These are phyloP conservation scores for Puccinia brachypodii DNA, from an alignment of 1,284 basidiomycete genomes.

Conservation along the genomic window DNA sequence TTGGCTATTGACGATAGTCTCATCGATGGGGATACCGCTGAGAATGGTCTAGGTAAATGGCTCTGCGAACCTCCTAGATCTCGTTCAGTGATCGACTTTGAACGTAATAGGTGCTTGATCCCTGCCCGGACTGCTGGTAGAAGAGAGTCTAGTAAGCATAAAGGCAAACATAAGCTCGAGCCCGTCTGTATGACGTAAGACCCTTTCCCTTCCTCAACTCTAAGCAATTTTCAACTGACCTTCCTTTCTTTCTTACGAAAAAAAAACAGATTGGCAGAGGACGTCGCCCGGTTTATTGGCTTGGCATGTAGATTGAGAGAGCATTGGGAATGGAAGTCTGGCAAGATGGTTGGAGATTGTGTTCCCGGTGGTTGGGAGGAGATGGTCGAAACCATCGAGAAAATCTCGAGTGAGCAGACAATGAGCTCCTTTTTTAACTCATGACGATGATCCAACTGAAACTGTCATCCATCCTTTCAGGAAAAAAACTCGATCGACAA, in stretches of 20 bases:
- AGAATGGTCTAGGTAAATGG: slow-evolving; percentile 41
- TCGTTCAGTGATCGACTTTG: slow-evolving; percentile 13
- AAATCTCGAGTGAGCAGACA: neutral
- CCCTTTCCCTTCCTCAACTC: neutral
- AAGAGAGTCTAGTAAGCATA: neutral
- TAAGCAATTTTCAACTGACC: too few species aligned
- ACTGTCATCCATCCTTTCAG: neutral
- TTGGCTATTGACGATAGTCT: slow-evolving; percentile 24
- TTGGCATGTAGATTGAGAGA: slow-evolving; percentile 29
- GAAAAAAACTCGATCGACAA: slow-evolving; percentile 16
- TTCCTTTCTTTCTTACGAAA: too few species aligned
- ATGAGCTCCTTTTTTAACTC: neutral
- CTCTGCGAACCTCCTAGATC: slow-evolving; percentile 17
- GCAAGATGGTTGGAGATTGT: slow-evolving; percentile 34
- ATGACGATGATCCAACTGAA: neutral
- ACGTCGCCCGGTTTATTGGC: neutral
- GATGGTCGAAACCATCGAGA: slow-evolving; percentile 9
- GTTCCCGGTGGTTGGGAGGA: slow-evolving; percentile 39
- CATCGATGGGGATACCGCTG: neutral
- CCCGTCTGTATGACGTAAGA: slow-evolving; percentile 36
- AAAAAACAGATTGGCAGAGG: slow-evolving; percentile 24
- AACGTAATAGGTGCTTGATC: neutral
- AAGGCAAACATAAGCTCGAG: slow-evolving; percentile 34
- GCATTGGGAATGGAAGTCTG: slow-evolving; percentile 21
- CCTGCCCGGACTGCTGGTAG: neutral